Evolutionary conservation across 208 protist species (phyloP).

Genomic region (Wallacemonas sp.): DNA sequence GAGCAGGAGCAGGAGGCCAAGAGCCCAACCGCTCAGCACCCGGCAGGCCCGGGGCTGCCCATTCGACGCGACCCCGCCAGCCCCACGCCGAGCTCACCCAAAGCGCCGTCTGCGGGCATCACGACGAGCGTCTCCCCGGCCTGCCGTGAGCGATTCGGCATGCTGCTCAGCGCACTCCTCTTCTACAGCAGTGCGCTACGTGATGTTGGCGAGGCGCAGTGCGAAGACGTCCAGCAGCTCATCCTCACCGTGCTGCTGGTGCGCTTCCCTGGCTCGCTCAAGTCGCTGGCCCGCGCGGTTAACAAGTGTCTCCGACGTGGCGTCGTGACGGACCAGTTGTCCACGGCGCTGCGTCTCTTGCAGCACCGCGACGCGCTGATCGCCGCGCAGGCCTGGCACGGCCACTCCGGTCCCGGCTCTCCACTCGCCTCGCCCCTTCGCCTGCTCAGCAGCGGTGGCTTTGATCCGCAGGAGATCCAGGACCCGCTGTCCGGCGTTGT

Average conservation of each 20-base stretch:
- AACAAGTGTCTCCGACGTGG: constrained; percentile 10
- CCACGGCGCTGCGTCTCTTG: constrained; percentile 9
- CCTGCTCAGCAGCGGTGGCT: constrained; percentile 8
- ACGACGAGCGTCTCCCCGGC: neutral
- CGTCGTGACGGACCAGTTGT: neutral
- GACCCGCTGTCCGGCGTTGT: constrained; percentile 3
- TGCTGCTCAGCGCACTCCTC: neutral
- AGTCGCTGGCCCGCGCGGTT: constrained; percentile 1
- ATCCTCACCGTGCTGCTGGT: constrained; percentile 3
- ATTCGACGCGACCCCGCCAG: neutral
- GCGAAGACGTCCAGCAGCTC: constrained; percentile 8
- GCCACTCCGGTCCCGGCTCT: neutral
- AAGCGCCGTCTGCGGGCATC: too few relatives aligned
- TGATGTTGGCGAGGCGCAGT: constrained; percentile 1
- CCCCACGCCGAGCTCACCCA: too few relatives aligned
- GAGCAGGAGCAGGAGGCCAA: neutral
- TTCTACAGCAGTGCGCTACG: neutral
- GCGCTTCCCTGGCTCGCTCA: constrained; percentile 4
- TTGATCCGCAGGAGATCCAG: constrained; percentile 4
- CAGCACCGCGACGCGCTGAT: constrained; percentile 10
- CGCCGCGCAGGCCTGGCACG: neutral
- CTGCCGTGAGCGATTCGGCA: constrained; percentile 5
- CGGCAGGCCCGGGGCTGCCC: too few relatives aligned
- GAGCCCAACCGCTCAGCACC: too few relatives aligned
- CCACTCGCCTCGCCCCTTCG: neutral